phyloP scores from a whole-genome alignment of 306 rosid species.

The Ormosia emarginata region DNA sequence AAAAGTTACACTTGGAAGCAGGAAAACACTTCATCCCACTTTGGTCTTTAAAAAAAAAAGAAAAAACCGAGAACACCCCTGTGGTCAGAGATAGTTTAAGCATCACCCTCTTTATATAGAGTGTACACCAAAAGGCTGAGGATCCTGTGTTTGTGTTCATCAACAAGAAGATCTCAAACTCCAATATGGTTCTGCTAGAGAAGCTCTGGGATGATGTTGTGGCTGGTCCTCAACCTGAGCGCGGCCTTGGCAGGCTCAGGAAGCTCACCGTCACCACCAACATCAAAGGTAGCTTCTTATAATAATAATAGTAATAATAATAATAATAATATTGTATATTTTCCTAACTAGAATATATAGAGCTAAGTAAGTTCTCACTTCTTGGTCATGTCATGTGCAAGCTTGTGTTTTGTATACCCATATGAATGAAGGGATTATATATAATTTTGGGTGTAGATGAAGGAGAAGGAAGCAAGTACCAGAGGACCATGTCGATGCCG shows the following conservation, averaged over 20 bases:
- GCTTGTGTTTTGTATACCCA: no score
- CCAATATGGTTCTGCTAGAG: constrained; percentile 67
- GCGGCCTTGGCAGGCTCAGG: constrained; percentile 77
- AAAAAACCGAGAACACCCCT: neutral
- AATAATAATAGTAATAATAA: neutral
- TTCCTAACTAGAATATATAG: neutral
- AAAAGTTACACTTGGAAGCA: constrained; percentile 25
- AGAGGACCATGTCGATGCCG: constrained; percentile 46
- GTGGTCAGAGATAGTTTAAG: constrained; percentile 35
- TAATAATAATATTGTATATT: no score
- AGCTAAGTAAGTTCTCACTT: no score
- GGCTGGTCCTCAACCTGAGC: constrained; percentile 86
- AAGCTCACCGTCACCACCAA: constrained; percentile 40
- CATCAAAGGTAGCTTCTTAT: constrained; percentile 32
- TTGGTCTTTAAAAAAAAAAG: neutral
- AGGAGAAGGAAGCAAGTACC: constrained; percentile 49
- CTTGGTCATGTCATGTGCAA: neutral
- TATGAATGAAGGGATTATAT: neutral
- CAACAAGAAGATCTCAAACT: neutral
- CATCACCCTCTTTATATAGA: constrained; percentile 25
- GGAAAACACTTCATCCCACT: neutral
- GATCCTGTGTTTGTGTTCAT: neutral
- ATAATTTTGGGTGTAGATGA: neutral
- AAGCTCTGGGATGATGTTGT: constrained; percentile 86
- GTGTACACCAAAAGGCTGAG: neutral